Evolutionary conservation across 1,139 yeast species (phyloP).

Genomic region (Citeromyces hawaiiensis): DNA sequence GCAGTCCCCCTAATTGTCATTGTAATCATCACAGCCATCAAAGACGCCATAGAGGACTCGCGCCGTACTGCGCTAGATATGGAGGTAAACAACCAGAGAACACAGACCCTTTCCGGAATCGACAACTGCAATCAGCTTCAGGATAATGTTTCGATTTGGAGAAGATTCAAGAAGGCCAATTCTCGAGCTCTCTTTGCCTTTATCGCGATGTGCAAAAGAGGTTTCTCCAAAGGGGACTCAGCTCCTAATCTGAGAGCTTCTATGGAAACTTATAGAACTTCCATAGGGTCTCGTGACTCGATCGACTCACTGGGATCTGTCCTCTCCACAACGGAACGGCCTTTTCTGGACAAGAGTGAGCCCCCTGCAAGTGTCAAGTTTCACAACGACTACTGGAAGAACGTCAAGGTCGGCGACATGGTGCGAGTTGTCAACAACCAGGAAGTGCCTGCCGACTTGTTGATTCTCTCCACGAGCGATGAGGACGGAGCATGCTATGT

Average conservation of each 20-base stretch:
- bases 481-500: constrained; percentile 40
- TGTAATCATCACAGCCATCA: constrained; percentile 37
- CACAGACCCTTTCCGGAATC: constrained; percentile 27
- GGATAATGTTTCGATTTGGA: constrained; percentile 36
- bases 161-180: constrained; percentile 33
- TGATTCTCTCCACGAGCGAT: constrained; percentile 37
- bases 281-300: constrained; percentile 1
- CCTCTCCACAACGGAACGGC: constrained; percentile 2
- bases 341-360: constrained; percentile 2
- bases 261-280: constrained; percentile 1
- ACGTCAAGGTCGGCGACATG: constrained; percentile 40
- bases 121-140: constrained; percentile 29
- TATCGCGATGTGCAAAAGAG: constrained; percentile 16
- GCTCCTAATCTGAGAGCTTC: constrained; percentile 3
- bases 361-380: constrained; percentile 8
- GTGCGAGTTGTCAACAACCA: constrained; percentile 38
- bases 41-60: constrained; percentile 47
- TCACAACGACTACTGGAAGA: constrained; percentile 31
- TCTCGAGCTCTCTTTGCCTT: constrained; percentile 19
- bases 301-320: constrained; percentile 1
- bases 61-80: constrained; percentile 37
- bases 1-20: constrained; percentile 50
- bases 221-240: constrained; percentile 8
- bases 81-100: constrained; percentile 37
- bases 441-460: constrained; percentile 44